Conservation (phyloP, 2,329 filamentous ascomycete species). For the Lithohypha guttulata region DNA sequence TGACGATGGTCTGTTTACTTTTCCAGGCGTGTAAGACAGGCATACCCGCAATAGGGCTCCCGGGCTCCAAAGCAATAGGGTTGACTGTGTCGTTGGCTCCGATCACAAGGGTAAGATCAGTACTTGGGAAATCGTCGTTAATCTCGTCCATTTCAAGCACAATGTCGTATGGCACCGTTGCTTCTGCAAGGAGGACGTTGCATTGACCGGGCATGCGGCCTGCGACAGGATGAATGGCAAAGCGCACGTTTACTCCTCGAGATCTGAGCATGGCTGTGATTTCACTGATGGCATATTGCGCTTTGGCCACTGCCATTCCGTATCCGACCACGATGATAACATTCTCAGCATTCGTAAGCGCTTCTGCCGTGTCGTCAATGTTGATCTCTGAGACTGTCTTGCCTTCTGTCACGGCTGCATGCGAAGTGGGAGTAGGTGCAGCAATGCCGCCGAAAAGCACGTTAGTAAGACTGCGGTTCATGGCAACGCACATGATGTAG, state of each 20-base stretch:
- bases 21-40: slow-evolving; percentile 88
- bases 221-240: slow-evolving; percentile 82
- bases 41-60: slow-evolving; percentile 81
- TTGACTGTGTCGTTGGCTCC: slow-evolving; percentile 91
- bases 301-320: slow-evolving; percentile 89
- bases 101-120: slow-evolving; percentile 78
- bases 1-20: slow-evolving; percentile 83
- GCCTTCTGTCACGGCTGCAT: slow-evolving; percentile 58
- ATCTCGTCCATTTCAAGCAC: slow-evolving; percentile 95
- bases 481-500: slow-evolving; percentile 77
- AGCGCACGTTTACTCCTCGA: slow-evolving; percentile 70
- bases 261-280: slow-evolving; percentile 64
- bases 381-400: slow-evolving; percentile 61
- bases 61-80: slow-evolving; percentile 73
- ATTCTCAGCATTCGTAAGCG: slow-evolving; percentile 63
- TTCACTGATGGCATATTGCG: slow-evolving; percentile 80
- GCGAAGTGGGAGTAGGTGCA: slow-evolving; percentile 49
- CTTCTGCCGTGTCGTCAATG: slow-evolving; percentile 70
- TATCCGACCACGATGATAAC: slow-evolving; percentile 86
- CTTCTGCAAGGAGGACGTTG: slow-evolving; percentile 81
- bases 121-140: slow-evolving; percentile 80
- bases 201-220: slow-evolving; percentile 90
- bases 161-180: slow-evolving; percentile 80
- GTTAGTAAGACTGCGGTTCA: slow-evolving; percentile 84
- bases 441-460: slow-evolving; percentile 78